These are phyloP conservation scores for Albatrellus sp. DNA, from an alignment of 1,284 basidiomycete genomes.

Conservation along the genomic window DNA sequence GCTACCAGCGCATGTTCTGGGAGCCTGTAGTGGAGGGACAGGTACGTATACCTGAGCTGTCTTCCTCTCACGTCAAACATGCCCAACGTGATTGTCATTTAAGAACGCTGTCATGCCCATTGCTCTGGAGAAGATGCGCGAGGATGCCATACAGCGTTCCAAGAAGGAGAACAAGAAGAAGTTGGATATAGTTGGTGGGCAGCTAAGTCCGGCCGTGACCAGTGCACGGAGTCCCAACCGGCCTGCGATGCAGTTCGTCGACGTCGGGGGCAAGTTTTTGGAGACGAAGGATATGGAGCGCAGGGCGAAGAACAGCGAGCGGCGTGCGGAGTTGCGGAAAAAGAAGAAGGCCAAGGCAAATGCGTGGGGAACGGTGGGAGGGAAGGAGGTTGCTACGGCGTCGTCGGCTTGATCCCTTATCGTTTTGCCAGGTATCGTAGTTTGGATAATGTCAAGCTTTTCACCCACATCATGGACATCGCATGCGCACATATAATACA, in stretches of 20 bases:
- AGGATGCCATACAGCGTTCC: slow-evolving; percentile 13
- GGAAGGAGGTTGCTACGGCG: background rate
- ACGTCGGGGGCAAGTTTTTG: slow-evolving; percentile 58
- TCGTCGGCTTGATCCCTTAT: background rate
- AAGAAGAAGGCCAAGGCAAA: background rate
- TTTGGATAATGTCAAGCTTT: too few relatives aligned
- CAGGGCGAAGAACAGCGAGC: slow-evolving; percentile 34
- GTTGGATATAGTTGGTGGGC: slow-evolving; percentile 16
- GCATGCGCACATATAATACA: too few relatives aligned
- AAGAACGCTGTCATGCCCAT: slow-evolving; percentile 50
- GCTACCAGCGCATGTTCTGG: slow-evolving; percentile 65
- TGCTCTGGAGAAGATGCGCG: slow-evolving; percentile 28
- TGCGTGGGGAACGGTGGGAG: background rate
- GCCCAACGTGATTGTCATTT: slow-evolving; percentile 1
- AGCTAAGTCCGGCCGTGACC: slow-evolving; percentile 5
- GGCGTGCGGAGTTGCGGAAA: slow-evolving; percentile 17
- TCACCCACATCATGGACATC: too few relatives aligned
- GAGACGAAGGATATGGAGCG: slow-evolving; percentile 38
- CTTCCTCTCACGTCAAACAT: background rate
- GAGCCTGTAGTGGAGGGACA: slow-evolving; percentile 54
- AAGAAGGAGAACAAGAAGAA: slow-evolving; percentile 25
- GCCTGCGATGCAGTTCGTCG: slow-evolving; percentile 46
- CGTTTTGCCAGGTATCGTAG: too few relatives aligned
- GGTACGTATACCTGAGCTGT: slow-evolving; percentile 25
- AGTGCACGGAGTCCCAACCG: slow-evolving; percentile 25